Base-by-base conservation (phyloP, 148 eudicot species). In the Oxyria digyna region DNA sequence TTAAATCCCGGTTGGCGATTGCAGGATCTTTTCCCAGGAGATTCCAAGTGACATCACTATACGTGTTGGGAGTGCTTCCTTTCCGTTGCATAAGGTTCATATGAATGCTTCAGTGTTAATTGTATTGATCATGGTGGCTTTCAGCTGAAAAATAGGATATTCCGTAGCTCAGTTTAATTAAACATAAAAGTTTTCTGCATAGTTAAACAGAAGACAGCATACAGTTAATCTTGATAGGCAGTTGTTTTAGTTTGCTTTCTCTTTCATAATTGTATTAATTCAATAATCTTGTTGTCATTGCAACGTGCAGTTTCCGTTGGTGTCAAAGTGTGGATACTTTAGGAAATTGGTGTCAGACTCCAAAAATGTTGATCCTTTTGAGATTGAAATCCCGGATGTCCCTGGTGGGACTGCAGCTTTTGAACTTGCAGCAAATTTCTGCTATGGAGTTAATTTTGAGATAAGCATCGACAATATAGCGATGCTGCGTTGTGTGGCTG, bases 1-100 rank as follows among this genome's bases (percentile, higher is more conserved):
- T 11, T 27, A 14, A 46, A 40, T 26, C 18, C 3, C 23, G 4
- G 24, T 69, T 46, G 23, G 52, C 71, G 18, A 14, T 9, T 70
- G 67, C 95, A 93, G 96, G 98, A 86, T 89, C 69, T 81, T 83
- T 73, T 88, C 97, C 31, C 98, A 87, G 81, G 97, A 94, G 70
- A 76, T 94, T 73, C 90, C 90, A 0, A 88, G 96, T 75, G 98
- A 94, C 79, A 72, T 94, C 79, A 86, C 85, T 18, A 79, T 94
- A 73, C 73, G 59, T 57, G 92, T 79, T 48, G 92, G 81, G 31
- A 88, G 80, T 76, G 73, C 86, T 78, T 82, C 97, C 68, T 94
- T 94, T 80, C 74, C 90, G n/a, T 76, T 94, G 81, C 98, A 94
- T 84, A 87, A 90, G 97, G 95, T 88, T 69, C 29, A 69, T 55